Base-by-base conservation (phyloP, 768 basidiomycete genomes). In the Lyophyllum decastes region DNA sequence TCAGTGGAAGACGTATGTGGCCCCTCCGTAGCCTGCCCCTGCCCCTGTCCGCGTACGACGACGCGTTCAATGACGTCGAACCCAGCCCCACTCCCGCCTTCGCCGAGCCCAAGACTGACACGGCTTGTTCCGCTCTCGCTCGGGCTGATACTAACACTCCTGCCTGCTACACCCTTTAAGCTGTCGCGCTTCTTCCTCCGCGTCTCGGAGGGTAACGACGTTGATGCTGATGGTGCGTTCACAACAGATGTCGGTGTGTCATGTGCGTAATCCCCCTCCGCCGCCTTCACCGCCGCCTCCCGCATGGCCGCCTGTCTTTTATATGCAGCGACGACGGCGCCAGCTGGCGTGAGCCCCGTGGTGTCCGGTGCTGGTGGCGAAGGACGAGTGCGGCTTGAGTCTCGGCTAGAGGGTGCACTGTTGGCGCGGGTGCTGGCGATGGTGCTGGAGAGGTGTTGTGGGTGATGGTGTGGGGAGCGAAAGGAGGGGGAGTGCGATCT, bases 261-360 rank as follows among this genome's bases (percentile, higher is more conserved):
- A 25, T 35, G 17, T 46, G 43, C 19, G 43, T 27, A 21, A 38
- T 25, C 30, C 10, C 30, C 30, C 10, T 30, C 5, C 5, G 30
- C 53, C 16, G 44, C 17, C 27, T 48, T 38, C 11, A 16, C 55
- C 12, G 56, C 52, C 14, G 53, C 55, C 2, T 60, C 56, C 43
- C 58, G 48, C 41, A 33, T 25, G 2, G 71, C 63, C 49, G 74
- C 73, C 52, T 78, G 81, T 46, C 75, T 74, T 64, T 79, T 81
- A 64, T 83, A 83, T 10, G 80, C 79, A 34, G 74, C 74, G 2
- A 71, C 78, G 34, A 83, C 76, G 0, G 76, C 76, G 0, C 75
- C 72, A 0, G 81, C 79, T 1, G 82, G 80, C 0, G 82, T 82
- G 22, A 82, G 69, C 4, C n/a, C 44, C 7, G 65, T 33, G n/a